These are phyloP conservation scores for Psidium friedrichsthalianum DNA, from an alignment of 345 rosid genomes.

Conservation along the genomic window DNA sequence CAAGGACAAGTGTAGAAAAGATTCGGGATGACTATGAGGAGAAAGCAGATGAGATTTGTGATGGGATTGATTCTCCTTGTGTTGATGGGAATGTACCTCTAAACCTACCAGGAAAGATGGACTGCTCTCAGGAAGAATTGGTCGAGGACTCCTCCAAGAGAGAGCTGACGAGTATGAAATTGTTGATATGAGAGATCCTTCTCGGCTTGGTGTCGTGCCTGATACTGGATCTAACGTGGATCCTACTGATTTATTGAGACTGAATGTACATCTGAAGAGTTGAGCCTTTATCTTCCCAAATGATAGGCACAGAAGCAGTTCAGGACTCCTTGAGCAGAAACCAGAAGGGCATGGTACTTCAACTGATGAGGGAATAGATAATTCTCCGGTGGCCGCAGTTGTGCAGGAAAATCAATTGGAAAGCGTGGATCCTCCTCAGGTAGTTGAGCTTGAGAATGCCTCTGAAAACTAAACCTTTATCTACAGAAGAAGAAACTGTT, in stretches of 20 bases:
- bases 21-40: background rate
- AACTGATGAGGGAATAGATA: background rate
- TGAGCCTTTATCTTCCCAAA: background rate
- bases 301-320: background rate
- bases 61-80: background rate
- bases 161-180: background rate
- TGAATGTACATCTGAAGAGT: background rate
- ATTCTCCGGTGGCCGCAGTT: background rate
- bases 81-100: background rate
- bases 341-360: background rate
- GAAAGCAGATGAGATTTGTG: background rate
- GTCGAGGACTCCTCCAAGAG: background rate
- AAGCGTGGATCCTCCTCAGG: background rate
- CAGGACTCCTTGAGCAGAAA: background rate
- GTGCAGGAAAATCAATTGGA: background rate
- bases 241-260: background rate
- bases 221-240: background rate
- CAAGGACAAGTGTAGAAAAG: background rate
- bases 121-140: background rate
- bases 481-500: background rate
- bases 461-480: background rate
- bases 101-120: background rate
- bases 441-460: background rate
- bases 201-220: slow-evolving; percentile 6
- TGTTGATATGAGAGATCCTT: background rate